Conservation (phyloP, 2,329 filamentous ascomycete genomes). For the Botrytis elliptica region DNA sequence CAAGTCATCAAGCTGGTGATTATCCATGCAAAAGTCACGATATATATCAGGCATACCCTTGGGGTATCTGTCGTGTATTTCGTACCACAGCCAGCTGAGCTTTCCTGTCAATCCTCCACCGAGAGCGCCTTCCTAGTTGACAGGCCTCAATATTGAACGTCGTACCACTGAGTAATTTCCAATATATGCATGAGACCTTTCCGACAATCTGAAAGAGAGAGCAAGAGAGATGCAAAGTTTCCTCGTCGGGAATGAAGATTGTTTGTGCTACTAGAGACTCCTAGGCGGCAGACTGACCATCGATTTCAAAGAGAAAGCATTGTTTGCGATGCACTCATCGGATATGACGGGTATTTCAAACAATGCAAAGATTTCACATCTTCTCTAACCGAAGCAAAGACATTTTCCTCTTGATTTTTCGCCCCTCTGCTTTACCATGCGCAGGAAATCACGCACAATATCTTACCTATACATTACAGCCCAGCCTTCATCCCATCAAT, state of each 20-base stretch:
- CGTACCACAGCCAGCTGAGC: not conserved
- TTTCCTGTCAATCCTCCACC: conserved; percentile 4
- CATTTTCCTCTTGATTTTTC: not conserved
- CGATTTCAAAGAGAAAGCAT: not conserved
- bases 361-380: not conserved
- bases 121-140: not conserved
- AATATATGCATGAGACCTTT: conserved; percentile 8
- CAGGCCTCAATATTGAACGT: not conserved
- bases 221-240: conserved; percentile 3
- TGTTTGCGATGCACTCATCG: conserved; percentile 11
- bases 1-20: not conserved
- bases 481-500: not conserved
- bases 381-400: not conserved
- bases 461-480: not conserved
- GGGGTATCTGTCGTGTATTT: not conserved
- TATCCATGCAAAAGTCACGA: conserved; percentile 2
- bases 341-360: conserved; percentile 13
- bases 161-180: conserved; percentile 5
- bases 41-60: not conserved
- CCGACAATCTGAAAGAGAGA: not conserved
- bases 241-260: conserved; percentile 2
- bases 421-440: not conserved
- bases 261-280: conserved; percentile 3
- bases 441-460: not conserved
- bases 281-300: not conserved